These are phyloP conservation scores for Kodamaea kaohsiungensis DNA, from an alignment of 805 yeast species.

Conservation along the genomic window DNA sequence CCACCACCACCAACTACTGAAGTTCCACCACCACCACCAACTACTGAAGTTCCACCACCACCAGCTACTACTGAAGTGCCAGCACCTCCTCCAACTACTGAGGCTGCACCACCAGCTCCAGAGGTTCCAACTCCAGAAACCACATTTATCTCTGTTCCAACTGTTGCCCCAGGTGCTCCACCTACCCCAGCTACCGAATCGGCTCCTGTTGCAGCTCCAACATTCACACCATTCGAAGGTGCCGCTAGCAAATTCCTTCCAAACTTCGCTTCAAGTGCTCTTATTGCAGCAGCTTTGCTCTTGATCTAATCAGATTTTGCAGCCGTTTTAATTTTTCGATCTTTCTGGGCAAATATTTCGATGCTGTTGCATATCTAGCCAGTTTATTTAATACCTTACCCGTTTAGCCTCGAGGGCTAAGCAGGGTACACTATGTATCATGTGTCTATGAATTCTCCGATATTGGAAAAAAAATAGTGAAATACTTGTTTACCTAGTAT, in stretches of 20 bases:
- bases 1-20: not conserved
- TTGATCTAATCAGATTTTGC: conserved; percentile 7
- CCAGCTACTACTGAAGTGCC: not conserved
- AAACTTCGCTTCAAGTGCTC: conserved; percentile 18
- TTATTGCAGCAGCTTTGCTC: conserved; percentile 15
- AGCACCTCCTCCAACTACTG: not conserved
- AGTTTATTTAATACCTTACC: not conserved
- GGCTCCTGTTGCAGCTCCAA: conserved; percentile 2
- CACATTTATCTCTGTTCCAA: not conserved
- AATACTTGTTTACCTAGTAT: not conserved
- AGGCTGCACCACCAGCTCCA: not conserved
- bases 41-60: conserved; percentile 4
- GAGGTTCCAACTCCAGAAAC: not conserved
- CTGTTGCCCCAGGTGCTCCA: conserved; percentile 3
- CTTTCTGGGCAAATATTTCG: not conserved
- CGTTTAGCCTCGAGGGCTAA: not conserved
- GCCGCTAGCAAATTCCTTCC: conserved; percentile 15
- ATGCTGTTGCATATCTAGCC: not conserved
- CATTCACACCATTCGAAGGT: conserved; percentile 21
- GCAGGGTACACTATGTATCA: not conserved
- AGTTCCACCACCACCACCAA: conserved; percentile 2
- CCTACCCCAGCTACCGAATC: not conserved
- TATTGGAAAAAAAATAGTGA: not conserved
- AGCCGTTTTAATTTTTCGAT: not conserved
- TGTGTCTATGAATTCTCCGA: not conserved